These are phyloP conservation scores for Dendrothele bispora DNA, from an alignment of 768 basidiomycete genomes.

Conservation along the genomic window DNA sequence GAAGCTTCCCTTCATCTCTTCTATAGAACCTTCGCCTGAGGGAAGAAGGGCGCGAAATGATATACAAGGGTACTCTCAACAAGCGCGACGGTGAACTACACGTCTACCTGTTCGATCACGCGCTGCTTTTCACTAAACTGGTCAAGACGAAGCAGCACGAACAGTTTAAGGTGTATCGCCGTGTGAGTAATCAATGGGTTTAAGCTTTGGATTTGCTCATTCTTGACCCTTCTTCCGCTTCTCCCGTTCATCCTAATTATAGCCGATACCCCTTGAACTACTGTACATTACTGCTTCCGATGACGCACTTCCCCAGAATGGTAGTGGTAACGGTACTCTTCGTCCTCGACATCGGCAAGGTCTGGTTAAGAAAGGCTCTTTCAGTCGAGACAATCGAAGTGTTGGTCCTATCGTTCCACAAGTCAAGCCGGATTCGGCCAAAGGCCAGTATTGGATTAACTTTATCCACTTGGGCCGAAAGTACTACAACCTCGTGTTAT, in stretches of 20 bases:
- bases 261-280: conserved; percentile 97
- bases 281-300: conserved; percentile 80
- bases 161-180: conserved; percentile 89
- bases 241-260: conserved; percentile 6
- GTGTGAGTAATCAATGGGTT: conserved; percentile 57
- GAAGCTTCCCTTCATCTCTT: not conserved
- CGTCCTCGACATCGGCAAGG: conserved; percentile 42
- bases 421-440: conserved; percentile 61
- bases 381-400: conserved; percentile 36
- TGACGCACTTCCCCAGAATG: conserved; percentile 44
- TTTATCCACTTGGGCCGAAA: conserved; percentile 93
- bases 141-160: conserved; percentile 86
- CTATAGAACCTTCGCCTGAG: conserved; percentile 77
- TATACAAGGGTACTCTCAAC: conserved; percentile 88
- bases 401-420: conserved; percentile 41
- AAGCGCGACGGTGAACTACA: conserved; percentile 90
- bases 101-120: conserved; percentile 97
- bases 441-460: conserved; percentile 88
- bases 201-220: not conserved
- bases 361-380: conserved; percentile 45
- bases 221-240: not conserved
- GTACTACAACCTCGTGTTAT: conserved; percentile 88
- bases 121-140: conserved; percentile 86
- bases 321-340: conserved; percentile 27
- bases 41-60: conserved; percentile 87